These are phyloP conservation scores for Aspergillus heteromorphus DNA, from an alignment of 495 filamentous ascomycete species.

Conservation along the genomic window DNA sequence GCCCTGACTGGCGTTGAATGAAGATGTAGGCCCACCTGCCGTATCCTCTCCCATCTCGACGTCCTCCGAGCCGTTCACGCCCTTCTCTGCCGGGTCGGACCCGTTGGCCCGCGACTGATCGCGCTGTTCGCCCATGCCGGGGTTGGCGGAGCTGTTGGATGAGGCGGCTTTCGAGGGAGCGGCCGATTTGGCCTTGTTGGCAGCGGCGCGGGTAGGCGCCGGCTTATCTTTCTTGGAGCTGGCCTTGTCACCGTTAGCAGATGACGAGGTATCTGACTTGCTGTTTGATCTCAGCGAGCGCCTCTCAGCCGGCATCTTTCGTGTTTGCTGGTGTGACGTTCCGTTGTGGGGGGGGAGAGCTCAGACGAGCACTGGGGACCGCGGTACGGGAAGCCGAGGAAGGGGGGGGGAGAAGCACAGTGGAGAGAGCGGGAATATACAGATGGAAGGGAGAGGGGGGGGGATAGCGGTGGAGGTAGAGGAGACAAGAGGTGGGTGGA, in stretches of 20 bases:
- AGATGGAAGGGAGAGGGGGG: constrained; percentile 16
- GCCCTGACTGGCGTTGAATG: constrained; percentile 52
- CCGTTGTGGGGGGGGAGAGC: constrained; percentile 30
- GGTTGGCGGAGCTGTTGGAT: constrained; percentile 40
- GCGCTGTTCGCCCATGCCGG: constrained; percentile 41
- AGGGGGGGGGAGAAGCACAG: constrained; percentile 18
- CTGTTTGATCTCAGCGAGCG: constrained; percentile 53
- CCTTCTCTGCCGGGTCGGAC: constrained; percentile 67
- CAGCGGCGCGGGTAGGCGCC: constrained; percentile 39
- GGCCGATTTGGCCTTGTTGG: constrained; percentile 44
- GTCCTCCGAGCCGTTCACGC: constrained; percentile 70
- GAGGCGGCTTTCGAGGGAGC: constrained; percentile 40
- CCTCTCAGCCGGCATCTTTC: constrained; percentile 53
- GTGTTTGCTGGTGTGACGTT: constrained; percentile 9
- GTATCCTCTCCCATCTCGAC: constrained; percentile 78
- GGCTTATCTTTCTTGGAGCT: constrained; percentile 45
- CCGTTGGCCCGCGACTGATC: constrained; percentile 70
- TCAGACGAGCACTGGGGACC: constrained; percentile 29
- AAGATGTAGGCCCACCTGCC: constrained; percentile 51
- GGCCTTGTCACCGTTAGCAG: constrained; percentile 52
- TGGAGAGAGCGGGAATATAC: constrained; percentile 13
- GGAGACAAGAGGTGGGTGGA: constrained; percentile 18
- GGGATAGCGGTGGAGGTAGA: constrained; percentile 13
- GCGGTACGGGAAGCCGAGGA: constrained; percentile 25
- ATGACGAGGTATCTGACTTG: constrained; percentile 50